phyloP scores from a whole-genome alignment of 352 stramenopile species.

The Globisporangium heterothallicum region DNA sequence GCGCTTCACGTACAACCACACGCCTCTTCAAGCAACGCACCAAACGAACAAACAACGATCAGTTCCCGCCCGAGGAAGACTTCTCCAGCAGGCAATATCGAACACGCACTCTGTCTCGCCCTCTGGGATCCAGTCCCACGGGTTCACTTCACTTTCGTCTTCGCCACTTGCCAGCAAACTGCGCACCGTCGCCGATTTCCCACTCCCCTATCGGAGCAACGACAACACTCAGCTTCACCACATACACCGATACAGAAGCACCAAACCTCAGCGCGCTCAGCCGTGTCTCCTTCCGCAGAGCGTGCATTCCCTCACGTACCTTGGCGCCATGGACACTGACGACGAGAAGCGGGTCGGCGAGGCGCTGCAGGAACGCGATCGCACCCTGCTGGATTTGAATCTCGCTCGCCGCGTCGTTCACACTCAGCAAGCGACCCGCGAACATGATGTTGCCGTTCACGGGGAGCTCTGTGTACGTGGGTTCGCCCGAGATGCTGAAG shows the following conservation, averaged over 20 bases:
- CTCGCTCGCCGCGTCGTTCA: conserved; percentile 32
- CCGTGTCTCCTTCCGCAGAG: no score
- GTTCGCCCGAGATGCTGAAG: conserved; percentile 4
- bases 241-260: neutral
- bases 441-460: conserved; percentile 49
- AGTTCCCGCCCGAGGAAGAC: neutral
- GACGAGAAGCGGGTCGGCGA: conserved; percentile 58
- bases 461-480: conserved; percentile 3
- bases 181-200: conserved; percentile 45
- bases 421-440: conserved; percentile 50
- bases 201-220: conserved; percentile 36
- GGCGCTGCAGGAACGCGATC: conserved; percentile 66
- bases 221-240: no score
- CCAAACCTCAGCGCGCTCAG: neutral
- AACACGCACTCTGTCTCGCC: conserved; percentile 17
- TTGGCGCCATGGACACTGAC: conserved; percentile 63
- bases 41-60: neutral
- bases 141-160: conserved; percentile 15
- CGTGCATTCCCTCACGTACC: no score
- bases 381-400: conserved; percentile 71
- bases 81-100: neutral
- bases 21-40: conserved; percentile 22
- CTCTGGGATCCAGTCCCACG: conserved; percentile 16
- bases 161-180: conserved; percentile 25
- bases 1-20: conserved; percentile 72